Conservation (phyloP, 2,329 filamentous ascomycete species). For the Trichoderma semiorbis region DNA sequence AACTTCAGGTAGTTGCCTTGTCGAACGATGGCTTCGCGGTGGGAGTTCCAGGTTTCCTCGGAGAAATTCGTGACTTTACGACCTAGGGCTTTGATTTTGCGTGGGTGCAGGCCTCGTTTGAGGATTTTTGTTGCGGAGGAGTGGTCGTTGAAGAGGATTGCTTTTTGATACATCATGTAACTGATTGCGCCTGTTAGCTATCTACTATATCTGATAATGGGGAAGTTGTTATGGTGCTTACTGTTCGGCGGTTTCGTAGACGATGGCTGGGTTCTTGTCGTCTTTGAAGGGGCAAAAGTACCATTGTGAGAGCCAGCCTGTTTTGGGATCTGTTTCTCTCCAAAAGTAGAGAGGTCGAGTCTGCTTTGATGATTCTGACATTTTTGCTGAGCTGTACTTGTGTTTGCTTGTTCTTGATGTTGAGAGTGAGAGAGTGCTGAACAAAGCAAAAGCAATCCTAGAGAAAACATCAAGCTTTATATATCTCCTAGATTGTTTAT, state of each 20-base stretch:
- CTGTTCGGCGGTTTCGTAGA: conserved; percentile 53
- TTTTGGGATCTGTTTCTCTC: conserved; percentile 42
- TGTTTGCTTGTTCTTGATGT: background rate
- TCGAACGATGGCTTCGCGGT: conserved; percentile 53
- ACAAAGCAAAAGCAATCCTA: background rate
- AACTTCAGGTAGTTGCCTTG: conserved; percentile 60
- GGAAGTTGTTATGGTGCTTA: conserved; percentile 25
- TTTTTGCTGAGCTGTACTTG: background rate
- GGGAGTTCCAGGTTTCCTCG: conserved; percentile 46
- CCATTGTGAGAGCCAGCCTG: conserved; percentile 63
- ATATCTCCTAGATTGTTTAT: background rate
- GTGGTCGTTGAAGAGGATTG: conserved; percentile 45
- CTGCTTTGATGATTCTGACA: background rate
- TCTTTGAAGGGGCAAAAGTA: conserved; percentile 49
- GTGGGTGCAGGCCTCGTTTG: conserved; percentile 39
- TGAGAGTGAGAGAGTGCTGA: background rate
- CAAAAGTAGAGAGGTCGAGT: conserved; percentile 43
- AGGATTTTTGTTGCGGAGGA: conserved; percentile 48
- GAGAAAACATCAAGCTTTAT: background rate
- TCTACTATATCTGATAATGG: background rate
- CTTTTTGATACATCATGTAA: conserved; percentile 56
- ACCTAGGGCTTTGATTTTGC: conserved; percentile 51
- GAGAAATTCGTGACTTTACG: conserved; percentile 53
- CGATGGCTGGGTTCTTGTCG: conserved; percentile 31
- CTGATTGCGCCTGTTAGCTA: conserved; percentile 24